A percentile compares a stretch with the other conserved stretches of the same genome.
These are phyloP conservation scores for Fusarium sambucinum DNA, from an alignment of 2,329 filamentous ascomycete genomes.

Conservation along the genomic window DNA sequence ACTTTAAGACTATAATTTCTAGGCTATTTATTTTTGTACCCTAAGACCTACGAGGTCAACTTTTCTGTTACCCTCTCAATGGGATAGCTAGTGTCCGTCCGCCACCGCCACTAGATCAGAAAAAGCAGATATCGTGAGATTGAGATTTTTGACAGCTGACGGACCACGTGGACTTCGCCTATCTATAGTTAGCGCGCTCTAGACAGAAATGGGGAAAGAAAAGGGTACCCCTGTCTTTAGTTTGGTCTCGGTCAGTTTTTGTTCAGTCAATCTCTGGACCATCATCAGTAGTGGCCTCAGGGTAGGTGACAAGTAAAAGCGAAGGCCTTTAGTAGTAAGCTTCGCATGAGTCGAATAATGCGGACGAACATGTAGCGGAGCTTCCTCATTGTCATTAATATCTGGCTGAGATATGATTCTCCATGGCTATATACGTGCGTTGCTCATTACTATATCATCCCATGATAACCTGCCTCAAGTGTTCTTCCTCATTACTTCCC, in stretches of 20 bases:
- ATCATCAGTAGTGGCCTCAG: background rate
- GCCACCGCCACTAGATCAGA: constrained; percentile 6
- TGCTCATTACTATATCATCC: background rate
- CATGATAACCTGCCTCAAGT: constrained; percentile 59
- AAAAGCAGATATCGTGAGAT: constrained; percentile 2
- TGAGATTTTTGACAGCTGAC: constrained; percentile 3
- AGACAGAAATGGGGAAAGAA: background rate
- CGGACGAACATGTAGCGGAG: background rate
- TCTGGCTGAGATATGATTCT: background rate
- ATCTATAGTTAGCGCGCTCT: background rate
- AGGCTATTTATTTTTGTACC: too few relatives aligned
- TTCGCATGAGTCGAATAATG: background rate
- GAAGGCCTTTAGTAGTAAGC: too few relatives aligned
- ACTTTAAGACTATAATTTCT: too few relatives aligned
- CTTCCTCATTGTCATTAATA: background rate
- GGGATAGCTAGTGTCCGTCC: background rate
- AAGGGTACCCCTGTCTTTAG: background rate
- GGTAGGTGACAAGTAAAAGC: background rate
- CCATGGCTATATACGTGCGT: background rate
- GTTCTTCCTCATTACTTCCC: constrained; percentile 62
- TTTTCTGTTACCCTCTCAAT: too few relatives aligned
- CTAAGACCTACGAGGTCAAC: too few relatives aligned
- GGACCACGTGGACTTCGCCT: constrained; percentile 5
- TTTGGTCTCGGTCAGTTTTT: background rate
- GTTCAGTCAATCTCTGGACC: background rate